A percentile compares a stretch with the other conserved stretches of the same genome.
Conservation (phyloP, 2,329 filamentous ascomycete species). For the Zelopaecilomyces penicillatus region DNA sequence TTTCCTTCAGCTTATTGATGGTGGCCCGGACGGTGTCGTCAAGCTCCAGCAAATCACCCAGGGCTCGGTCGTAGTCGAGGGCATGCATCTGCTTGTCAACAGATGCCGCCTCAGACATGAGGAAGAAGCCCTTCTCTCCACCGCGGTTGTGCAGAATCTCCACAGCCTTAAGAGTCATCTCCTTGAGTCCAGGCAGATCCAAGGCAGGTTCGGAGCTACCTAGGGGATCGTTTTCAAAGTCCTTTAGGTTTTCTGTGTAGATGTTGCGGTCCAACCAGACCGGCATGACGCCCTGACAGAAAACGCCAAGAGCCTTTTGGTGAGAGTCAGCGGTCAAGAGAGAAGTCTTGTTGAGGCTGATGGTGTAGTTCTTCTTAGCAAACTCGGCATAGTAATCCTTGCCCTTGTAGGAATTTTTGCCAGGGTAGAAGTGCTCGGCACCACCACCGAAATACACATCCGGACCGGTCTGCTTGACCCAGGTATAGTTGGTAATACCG, state of each 20-base stretch:
- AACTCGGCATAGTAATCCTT: slow-evolving; percentile 77
- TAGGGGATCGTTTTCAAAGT: slow-evolving; percentile 58
- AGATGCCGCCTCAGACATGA: slow-evolving; percentile 79
- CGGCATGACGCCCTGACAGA: slow-evolving; percentile 65
- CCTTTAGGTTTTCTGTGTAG: slow-evolving; percentile 61
- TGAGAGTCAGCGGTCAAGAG: slow-evolving; percentile 49
- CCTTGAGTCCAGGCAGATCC: slow-evolving; percentile 75
- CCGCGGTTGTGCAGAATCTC: slow-evolving; percentile 64
- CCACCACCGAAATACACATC: slow-evolving; percentile 79
- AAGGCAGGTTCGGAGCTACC: slow-evolving; percentile 55
- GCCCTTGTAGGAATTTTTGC: slow-evolving; percentile 54
- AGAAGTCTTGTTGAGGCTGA: slow-evolving; percentile 67
- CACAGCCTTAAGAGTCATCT: slow-evolving; percentile 83
- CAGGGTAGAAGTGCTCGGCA: slow-evolving; percentile 69
- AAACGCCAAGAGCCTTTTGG: slow-evolving; percentile 66
- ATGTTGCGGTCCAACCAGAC: slow-evolving; percentile 84
- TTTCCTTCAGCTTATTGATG: slow-evolving; percentile 56
- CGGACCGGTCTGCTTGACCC: slow-evolving; percentile 65
- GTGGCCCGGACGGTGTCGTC: slow-evolving; percentile 76
- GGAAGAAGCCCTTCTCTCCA: slow-evolving; percentile 67
- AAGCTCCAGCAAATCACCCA: slow-evolving; percentile 77
- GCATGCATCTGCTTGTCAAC: slow-evolving; percentile 88
- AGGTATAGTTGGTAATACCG: slow-evolving; percentile 71
- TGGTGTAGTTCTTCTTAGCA: slow-evolving; percentile 59
- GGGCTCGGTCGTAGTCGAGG: slow-evolving; percentile 76